Base-by-base conservation (phyloP, 805 yeast genomes). In the Kodamaea kaohsiungensis region DNA sequence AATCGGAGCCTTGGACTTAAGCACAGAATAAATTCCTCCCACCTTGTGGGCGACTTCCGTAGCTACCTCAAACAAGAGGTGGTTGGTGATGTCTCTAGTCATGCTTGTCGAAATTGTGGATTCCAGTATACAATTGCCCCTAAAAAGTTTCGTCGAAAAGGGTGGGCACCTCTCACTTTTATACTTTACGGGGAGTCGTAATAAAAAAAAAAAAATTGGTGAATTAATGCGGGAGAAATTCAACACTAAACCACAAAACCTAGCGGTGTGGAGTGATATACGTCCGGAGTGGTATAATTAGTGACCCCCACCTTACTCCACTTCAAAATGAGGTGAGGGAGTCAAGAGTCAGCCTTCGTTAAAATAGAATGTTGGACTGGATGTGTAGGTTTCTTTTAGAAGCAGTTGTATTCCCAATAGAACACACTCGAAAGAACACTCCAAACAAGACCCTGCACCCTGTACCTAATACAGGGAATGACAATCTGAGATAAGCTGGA, bases 31-130 rank as follows among this genome's bases (percentile, higher is more conserved):
- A 69, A 93, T 93, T 38, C 99, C 99, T 49, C 99, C 99, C 18
- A 93, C 98, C 64, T 96, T 81, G 77, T 95, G 92, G 64, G 98
- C 98, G 50, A 93, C 98, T 70, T 93, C 99, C 1, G 99, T 93
- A 57, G 98, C 96, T 46, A 90, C 88, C 76, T 93, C 99, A 66
- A 93, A 91, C 49, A 95, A 80, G 53, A 92, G 77, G 68, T 91
- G 97, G 69, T 89, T 87, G 64, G 87, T 84, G 57, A 93, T 86
- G 77, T 91, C 97, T 73, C 98, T 83, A 30, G 88, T 76, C 91
- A 88, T 87, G 13, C 43, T 50, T 19, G 25, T 22, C 25, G 25
- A 17, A 47, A 30, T 15, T 18, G 15, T 17, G 33, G 13, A 35
- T 15, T 37, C 18, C 27, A 47, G 35, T 46, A 27, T 30, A 27